Evolutionary conservation across 371 early-diverging fungal genomes (phyloP).

Genomic region (Rhizomucor pusillus): DNA sequence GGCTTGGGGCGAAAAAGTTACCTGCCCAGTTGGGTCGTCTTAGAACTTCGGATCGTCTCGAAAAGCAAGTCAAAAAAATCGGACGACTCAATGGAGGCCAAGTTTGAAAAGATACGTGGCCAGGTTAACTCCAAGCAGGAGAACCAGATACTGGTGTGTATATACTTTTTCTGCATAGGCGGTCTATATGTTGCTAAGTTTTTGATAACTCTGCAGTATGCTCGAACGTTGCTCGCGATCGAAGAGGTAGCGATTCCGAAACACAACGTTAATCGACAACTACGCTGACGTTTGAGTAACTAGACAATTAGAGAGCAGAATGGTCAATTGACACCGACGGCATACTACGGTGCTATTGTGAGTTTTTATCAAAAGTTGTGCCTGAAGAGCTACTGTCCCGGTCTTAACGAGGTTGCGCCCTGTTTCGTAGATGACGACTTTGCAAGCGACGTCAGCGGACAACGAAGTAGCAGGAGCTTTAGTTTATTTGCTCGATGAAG

Average conservation of each 20-base stretch:
- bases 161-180: background rate
- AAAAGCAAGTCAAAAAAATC: too few relatives aligned
- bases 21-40: too few relatives aligned
- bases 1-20: too few relatives aligned
- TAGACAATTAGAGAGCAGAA: slow-evolving; percentile 78
- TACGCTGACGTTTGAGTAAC: background rate
- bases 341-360: slow-evolving; percentile 90
- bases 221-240: slow-evolving; percentile 80
- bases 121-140: slow-evolving; percentile 79
- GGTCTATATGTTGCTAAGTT: background rate
- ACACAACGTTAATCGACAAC: background rate
- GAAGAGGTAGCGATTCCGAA: slow-evolving; percentile 63
- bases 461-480: slow-evolving; percentile 63
- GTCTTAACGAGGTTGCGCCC: too few relatives aligned
- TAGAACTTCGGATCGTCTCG: too few relatives aligned
- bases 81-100: slow-evolving; percentile 61
- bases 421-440: slow-evolving; percentile 67
- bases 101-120: slow-evolving; percentile 50
- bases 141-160: slow-evolving; percentile 75
- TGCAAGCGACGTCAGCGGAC: slow-evolving; percentile 42
- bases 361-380: slow-evolving; percentile 4
- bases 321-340: slow-evolving; percentile 64
- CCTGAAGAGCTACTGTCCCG: background rate
- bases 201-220: slow-evolving; percentile 39
- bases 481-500: slow-evolving; percentile 76